Conservation (phyloP, 768 basidiomycete species). For the Russula virescens region DNA sequence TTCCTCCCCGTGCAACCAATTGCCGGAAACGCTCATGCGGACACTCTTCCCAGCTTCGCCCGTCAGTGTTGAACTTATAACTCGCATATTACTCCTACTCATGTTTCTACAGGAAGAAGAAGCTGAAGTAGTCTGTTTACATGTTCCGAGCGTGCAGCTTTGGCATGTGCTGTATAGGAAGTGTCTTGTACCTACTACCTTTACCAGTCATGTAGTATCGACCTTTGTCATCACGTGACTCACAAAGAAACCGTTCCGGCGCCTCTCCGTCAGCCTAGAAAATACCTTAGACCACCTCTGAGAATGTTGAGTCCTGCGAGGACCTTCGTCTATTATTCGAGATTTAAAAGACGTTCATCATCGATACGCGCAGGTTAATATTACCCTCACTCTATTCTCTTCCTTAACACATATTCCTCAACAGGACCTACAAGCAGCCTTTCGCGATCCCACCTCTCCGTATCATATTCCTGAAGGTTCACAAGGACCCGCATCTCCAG, state of each 20-base stretch:
- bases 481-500: constrained; percentile 53
- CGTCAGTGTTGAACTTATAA: constrained; percentile 50
- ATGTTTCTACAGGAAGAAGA: constrained; percentile 69
- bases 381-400: not conserved
- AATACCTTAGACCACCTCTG: not conserved
- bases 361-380: constrained; percentile 18
- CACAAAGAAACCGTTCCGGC: not conserved
- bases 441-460: constrained; percentile 60
- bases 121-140: constrained; percentile 69
- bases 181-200: constrained; percentile 16
- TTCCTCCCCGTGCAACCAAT: constrained; percentile 98
- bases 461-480: constrained; percentile 57
- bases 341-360: constrained; percentile 1
- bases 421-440: constrained; percentile 57
- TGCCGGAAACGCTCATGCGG: constrained; percentile 95
- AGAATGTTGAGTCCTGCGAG: not conserved
- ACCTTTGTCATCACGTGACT: not conserved
- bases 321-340: not conserved
- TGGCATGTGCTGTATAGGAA: not conserved
- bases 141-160: not conserved
- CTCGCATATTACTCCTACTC: not conserved
- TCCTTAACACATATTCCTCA: not conserved
- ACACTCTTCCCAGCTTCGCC: constrained; percentile 85
- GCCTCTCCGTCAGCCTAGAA: not conserved
- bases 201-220: too few species aligned